These are phyloP conservation scores for Allomyces javanicus DNA, from an alignment of 192 early-diverging fungal species.

Conservation along the genomic window DNA sequence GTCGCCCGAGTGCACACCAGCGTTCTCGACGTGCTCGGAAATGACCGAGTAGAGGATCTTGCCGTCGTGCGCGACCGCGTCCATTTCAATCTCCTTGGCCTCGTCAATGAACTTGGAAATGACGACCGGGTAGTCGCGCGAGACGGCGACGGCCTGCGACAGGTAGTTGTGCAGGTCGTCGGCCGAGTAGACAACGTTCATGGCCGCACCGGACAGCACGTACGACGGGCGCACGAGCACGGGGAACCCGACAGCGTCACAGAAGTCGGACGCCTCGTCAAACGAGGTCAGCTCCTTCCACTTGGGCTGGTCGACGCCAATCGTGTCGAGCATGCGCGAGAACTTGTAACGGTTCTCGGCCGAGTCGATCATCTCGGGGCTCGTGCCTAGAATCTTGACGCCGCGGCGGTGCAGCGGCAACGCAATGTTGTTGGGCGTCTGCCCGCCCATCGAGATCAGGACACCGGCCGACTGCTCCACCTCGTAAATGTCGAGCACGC, in stretches of 20 bases:
- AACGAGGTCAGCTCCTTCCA: constrained; percentile 91
- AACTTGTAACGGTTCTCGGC: constrained; percentile 98
- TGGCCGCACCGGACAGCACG: constrained; percentile 95
- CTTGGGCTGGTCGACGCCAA: constrained; percentile 87
- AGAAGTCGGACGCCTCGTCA: constrained; percentile 70
- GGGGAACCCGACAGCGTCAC: constrained; percentile 73
- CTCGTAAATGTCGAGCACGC: constrained; percentile 93
- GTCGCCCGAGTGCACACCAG: constrained; percentile 97
- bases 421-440: constrained; percentile 96
- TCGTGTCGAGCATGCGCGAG: constrained; percentile 86
- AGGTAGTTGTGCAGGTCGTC: constrained; percentile 72
- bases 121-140: constrained; percentile 85
- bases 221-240: constrained; percentile 96
- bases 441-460: constrained; percentile 89
- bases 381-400: constrained; percentile 85
- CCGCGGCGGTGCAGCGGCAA: constrained; percentile 72
- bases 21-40: constrained; percentile 97
- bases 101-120: constrained; percentile 97
- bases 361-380: constrained; percentile 88
- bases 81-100: constrained; percentile 97
- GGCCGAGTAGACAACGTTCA: constrained; percentile 82
- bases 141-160: constrained; percentile 74
- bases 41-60: constrained; percentile 85
- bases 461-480: constrained; percentile 66
- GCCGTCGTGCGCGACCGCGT: constrained; percentile 88